phyloP scores from a whole-genome alignment of 2,329 filamentous ascomycete genomes.

The Fusarium humuli region DNA sequence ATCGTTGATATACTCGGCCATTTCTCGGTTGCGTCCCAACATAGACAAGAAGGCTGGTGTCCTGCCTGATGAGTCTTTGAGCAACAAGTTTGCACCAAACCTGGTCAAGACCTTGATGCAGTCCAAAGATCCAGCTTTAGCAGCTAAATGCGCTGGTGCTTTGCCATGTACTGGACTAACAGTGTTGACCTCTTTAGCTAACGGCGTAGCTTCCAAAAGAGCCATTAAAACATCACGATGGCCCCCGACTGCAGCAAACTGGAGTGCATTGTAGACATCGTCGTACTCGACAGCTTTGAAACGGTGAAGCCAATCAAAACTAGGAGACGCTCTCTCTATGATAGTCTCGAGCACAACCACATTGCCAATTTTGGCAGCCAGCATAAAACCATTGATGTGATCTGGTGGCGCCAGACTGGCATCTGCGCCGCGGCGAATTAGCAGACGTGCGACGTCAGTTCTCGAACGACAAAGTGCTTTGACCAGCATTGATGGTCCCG shows the following conservation, averaged over 20 bases:
- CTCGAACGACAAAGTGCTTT: slow-evolving; percentile 22
- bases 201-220: slow-evolving; percentile 31
- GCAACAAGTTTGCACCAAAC: slow-evolving; percentile 25
- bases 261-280: slow-evolving; percentile 37
- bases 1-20: slow-evolving; percentile 34
- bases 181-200: slow-evolving; percentile 15
- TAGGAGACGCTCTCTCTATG: slow-evolving; percentile 5
- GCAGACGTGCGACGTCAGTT: slow-evolving; percentile 13
- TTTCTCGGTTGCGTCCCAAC: slow-evolving; percentile 10
- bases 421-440: slow-evolving; percentile 38
- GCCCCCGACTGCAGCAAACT: slow-evolving; percentile 37
- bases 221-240: slow-evolving; percentile 24
- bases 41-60: slow-evolving; percentile 39
- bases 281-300: slow-evolving; percentile 4
- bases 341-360: slow-evolving; percentile 32
- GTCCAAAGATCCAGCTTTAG: slow-evolving; percentile 26
- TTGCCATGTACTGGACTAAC: slow-evolving; percentile 19
- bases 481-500: slow-evolving; percentile 24
- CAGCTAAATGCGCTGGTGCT: slow-evolving; percentile 40
- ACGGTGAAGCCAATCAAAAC: slow-evolving; percentile 35
- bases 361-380: slow-evolving; percentile 28
- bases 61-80: slow-evolving; percentile 28
- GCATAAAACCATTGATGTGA: slow-evolving; percentile 29
- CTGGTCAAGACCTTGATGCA: slow-evolving; percentile 34
- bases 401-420: slow-evolving; percentile 20